These are phyloP conservation scores for Aspergillus avenaceus DNA, from an alignment of 495 filamentous ascomycete species.

Conservation along the genomic window DNA sequence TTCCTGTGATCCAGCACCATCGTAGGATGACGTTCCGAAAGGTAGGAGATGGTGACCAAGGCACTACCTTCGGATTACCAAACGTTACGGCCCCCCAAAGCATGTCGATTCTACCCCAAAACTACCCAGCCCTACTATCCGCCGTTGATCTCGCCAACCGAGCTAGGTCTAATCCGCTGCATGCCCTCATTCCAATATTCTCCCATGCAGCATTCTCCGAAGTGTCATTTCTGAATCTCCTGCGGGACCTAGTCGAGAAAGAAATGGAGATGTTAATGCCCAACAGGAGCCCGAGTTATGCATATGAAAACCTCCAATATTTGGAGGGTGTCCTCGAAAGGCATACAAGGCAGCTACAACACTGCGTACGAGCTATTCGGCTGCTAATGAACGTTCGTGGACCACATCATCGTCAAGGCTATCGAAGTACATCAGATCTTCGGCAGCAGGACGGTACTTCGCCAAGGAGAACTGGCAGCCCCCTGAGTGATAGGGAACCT, in stretches of 20 bases:
- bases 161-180: background rate
- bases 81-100: no score
- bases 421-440: background rate
- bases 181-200: background rate
- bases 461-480: background rate
- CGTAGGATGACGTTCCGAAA: slow-evolving; percentile 3
- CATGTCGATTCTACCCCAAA: background rate
- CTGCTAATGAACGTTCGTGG: background rate
- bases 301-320: background rate
- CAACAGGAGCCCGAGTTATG: background rate
- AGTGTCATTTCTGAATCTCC: background rate
- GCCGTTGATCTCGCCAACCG: background rate
- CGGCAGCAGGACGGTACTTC: background rate
- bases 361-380: background rate
- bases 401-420: no score
- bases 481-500: background rate
- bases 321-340: background rate
- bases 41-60: no score
- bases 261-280: background rate
- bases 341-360: background rate
- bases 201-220: slow-evolving; percentile 3
- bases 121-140: background rate
- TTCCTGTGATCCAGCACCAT: slow-evolving; percentile 1
- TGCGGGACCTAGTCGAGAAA: background rate
- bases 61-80: no score